Percentiles rank a stretch among this genome's conserved stretches.
phyloP scores from a whole-genome alignment of 192 early-diverging fungal species.

The Umbelopsis vinacea region DNA sequence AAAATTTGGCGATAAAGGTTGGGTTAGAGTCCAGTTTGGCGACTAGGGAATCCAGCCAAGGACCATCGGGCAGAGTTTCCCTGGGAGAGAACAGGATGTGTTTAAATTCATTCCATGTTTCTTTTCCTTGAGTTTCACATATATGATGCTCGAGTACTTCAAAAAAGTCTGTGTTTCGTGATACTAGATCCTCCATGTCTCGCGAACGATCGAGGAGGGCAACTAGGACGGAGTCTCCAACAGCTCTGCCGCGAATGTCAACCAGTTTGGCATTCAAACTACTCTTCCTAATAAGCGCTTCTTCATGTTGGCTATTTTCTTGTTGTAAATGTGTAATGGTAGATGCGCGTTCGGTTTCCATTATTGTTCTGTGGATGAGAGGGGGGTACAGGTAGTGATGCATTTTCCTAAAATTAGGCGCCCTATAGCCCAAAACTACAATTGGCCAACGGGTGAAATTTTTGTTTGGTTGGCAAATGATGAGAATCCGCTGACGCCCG shows the following conservation, averaged over 20 bases:
- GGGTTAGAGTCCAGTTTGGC: constrained; percentile 32
- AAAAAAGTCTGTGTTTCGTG: constrained; percentile 35
- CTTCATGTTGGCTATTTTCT: neutral
- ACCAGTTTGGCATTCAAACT: constrained; percentile 9
- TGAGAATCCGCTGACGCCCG: no score
- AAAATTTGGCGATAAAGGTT: constrained; percentile 35
- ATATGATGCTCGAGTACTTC: constrained; percentile 24
- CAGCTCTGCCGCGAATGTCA: constrained; percentile 26
- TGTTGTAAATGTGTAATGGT: neutral
- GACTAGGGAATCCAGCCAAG: constrained; percentile 31
- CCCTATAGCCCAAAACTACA: neutral
- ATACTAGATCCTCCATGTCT: constrained; percentile 34
- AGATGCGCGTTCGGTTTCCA: neutral
- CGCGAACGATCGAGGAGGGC: constrained; percentile 29
- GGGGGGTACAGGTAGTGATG: neutral
- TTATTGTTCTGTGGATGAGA: neutral
- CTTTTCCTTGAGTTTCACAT: constrained; percentile 28
- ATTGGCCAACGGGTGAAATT: neutral
- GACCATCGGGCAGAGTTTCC: constrained; percentile 29
- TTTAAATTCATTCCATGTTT: constrained; percentile 35
- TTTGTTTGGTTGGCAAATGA: no score
- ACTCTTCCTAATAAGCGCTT: neutral
- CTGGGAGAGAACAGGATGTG: constrained; percentile 33
- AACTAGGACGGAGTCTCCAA: constrained; percentile 33
- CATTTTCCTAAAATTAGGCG: neutral